phyloP scores from a whole-genome alignment of 352 stramenopile species.

The Albugo laibachii region DNA sequence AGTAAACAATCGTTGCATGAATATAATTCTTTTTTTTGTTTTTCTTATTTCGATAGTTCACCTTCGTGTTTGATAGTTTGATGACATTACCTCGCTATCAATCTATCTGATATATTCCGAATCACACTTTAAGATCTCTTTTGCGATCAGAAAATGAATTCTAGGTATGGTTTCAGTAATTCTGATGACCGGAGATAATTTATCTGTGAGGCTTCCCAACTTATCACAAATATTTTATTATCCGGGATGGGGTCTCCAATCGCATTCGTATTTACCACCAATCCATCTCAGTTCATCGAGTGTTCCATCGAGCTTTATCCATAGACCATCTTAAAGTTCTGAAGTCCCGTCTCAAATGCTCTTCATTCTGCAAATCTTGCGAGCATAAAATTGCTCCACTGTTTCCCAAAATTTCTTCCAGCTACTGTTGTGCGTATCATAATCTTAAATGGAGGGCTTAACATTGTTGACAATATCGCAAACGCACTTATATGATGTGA shows the following conservation, averaged over 20 bases:
- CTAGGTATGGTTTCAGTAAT: conserved; percentile 4
- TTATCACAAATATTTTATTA: conserved; percentile 6
- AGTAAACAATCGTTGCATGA: not conserved
- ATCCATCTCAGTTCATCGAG: conserved; percentile 8
- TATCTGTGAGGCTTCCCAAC: conserved; percentile 5
- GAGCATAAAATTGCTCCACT: conserved; percentile 8
- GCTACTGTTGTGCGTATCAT: too few species aligned
- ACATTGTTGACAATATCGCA: conserved; percentile 1
- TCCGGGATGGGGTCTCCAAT: conserved; percentile 4
- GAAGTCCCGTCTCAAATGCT: conserved; percentile 7
- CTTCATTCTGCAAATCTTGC: conserved; percentile 8
- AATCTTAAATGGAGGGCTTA: too few species aligned
- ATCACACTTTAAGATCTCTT: conserved; percentile 9
- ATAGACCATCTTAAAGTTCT: too few species aligned
- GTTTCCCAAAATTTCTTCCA: conserved; percentile 5
- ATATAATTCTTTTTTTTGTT: too few species aligned
- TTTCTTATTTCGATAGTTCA: too few species aligned
- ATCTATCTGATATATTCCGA: not conserved
- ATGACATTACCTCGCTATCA: not conserved
- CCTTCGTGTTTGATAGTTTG: not conserved
- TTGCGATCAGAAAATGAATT: conserved; percentile 4
- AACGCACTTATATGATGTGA: not conserved
- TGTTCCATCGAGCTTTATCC: conserved; percentile 6
- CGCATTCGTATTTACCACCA: conserved; percentile 4
- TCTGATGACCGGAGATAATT: conserved; percentile 9